phyloP scores from a whole-genome alignment of 73 alveolate genomes.

The Tetrahymena elliotti region DNA sequence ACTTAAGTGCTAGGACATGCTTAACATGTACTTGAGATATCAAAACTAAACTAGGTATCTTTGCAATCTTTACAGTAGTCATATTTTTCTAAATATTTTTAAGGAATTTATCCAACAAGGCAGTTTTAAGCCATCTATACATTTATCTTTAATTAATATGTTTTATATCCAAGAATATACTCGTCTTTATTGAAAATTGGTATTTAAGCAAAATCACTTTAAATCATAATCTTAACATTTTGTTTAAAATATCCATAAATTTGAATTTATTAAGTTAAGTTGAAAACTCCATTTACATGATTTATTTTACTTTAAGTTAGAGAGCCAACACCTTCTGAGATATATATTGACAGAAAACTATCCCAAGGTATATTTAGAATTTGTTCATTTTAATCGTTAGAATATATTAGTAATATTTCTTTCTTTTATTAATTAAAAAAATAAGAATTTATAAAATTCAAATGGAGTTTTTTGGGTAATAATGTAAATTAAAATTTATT shows the following conservation, averaged over 20 bases:
- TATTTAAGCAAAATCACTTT: not conserved
- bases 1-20: not conserved
- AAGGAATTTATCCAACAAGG: not conserved
- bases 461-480: no score
- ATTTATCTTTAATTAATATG: not conserved
- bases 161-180: not conserved
- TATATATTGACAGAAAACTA: not conserved
- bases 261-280: not conserved
- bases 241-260: not conserved
- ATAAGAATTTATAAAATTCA: no score
- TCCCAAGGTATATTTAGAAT: not conserved
- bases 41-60: not conserved
- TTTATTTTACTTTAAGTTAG: not conserved
- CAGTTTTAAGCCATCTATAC: not conserved
- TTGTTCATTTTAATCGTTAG: not conserved
- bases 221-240: not conserved
- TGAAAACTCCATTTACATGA: not conserved
- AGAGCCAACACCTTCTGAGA: not conserved
- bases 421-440: no score
- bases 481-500: no score
- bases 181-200: not conserved
- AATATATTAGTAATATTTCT: no score
- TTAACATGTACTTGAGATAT: not conserved
- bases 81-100: not conserved
- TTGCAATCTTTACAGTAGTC: not conserved